phyloP scores from a whole-genome alignment of 441 rosid genomes.

The Rhodomyrtus psidioides region DNA sequence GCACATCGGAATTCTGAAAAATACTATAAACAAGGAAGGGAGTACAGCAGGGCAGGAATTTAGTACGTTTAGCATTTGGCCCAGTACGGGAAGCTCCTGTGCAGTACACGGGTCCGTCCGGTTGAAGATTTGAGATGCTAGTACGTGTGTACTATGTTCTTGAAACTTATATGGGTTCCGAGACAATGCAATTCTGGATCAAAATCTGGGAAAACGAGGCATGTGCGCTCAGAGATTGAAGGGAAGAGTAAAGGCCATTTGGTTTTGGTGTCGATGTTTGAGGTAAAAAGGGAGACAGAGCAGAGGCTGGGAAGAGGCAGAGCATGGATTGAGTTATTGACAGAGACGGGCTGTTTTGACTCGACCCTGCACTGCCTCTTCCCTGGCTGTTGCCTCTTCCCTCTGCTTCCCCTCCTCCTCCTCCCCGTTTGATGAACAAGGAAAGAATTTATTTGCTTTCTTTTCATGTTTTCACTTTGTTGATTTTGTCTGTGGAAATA shows the following conservation, averaged over 20 bases:
- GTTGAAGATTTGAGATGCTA: background rate
- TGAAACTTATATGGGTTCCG: background rate
- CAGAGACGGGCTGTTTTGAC: slow-evolving; percentile 34
- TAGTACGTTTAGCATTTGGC: background rate
- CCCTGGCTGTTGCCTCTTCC: slow-evolving; percentile 51
- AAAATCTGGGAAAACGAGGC: background rate
- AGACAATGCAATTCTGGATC: background rate
- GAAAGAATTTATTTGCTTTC: background rate
- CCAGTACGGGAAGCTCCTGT: background rate
- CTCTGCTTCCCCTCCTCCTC: slow-evolving; percentile 9
- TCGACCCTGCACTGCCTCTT: slow-evolving; percentile 98
- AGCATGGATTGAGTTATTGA: slow-evolving; percentile 69
- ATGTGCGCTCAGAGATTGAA: background rate
- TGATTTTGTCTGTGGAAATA: background rate
- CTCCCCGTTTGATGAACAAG: background rate
- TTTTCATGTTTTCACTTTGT: background rate
- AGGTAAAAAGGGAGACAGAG: slow-evolving; percentile 11
- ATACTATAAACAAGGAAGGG: background rate
- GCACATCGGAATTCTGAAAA: background rate
- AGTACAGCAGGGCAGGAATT: background rate
- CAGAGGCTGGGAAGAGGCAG: slow-evolving; percentile 79
- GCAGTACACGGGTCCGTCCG: background rate
- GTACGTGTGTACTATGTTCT: background rate
- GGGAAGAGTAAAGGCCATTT: background rate
- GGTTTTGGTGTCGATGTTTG: slow-evolving; percentile 12